Evolutionary conservation across 805 yeast genomes (phyloP).

Genomic region (Kluyveromyces nonfermentans): DNA sequence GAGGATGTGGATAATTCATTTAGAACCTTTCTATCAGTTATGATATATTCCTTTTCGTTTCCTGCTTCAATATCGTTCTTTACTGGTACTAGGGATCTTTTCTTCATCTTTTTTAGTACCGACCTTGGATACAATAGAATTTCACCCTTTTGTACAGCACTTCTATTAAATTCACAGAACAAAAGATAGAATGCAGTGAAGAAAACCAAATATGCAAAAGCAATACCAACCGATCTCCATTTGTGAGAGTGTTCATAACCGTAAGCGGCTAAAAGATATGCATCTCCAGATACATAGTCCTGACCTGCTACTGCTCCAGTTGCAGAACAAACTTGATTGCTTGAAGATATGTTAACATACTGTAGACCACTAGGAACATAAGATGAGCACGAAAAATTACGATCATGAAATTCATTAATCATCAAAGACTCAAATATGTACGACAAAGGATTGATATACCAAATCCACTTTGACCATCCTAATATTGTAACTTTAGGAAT

Average conservation of each 20-base stretch:
- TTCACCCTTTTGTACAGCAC: conserved; percentile 66
- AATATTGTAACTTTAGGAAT: conserved; percentile 47
- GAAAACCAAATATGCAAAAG: conserved; percentile 43
- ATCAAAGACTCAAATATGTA: conserved; percentile 50
- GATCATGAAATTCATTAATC: conserved; percentile 46
- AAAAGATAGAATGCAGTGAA: conserved; percentile 45
- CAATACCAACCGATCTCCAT: conserved; percentile 62
- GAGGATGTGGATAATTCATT: conserved; percentile 14
- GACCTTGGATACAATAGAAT: conserved; percentile 48
- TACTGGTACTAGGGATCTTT: conserved; percentile 25
- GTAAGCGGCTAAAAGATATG: conserved; percentile 37
- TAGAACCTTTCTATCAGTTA: conserved; percentile 18
- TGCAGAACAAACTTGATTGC: conserved; percentile 43
- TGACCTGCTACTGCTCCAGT: conserved; percentile 50
- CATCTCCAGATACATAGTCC: conserved; percentile 41
- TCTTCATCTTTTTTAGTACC: conserved; percentile 39
- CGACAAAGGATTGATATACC: conserved; percentile 49
- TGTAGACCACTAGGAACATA: conserved; percentile 42
- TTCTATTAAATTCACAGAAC: conserved; percentile 48
- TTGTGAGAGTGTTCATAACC: conserved; percentile 37
- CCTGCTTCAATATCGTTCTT: conserved; percentile 22
- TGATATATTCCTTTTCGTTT: conserved; percentile 7
- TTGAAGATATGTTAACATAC: conserved; percentile 29
- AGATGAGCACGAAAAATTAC: conserved; percentile 36
- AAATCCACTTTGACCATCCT: conserved; percentile 61